Conservation (phyloP, 257 asterid species). For the Solanum microdontum region DNA sequence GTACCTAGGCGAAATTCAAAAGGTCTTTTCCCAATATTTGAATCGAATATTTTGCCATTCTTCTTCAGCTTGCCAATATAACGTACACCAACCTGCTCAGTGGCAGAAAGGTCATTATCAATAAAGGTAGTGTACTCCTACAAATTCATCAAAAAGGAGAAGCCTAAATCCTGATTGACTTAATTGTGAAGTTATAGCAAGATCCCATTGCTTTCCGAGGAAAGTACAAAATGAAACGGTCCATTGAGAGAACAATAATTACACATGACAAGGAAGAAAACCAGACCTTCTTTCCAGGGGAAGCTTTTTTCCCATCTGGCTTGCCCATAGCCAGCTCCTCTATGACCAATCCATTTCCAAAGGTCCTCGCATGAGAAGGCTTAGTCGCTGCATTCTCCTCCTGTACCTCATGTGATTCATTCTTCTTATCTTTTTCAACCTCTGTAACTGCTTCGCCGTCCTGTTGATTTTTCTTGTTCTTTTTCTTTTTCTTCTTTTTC, state of each 20-base stretch:
- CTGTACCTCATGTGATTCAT: conserved; percentile 22
- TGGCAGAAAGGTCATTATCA: background rate
- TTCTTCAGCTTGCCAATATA: conserved; percentile 80
- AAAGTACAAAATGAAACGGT: background rate
- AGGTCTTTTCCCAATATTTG: conserved; percentile 68
- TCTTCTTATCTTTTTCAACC: conserved; percentile 22
- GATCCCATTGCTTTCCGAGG: background rate
- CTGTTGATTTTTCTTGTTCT: conserved; percentile 39
- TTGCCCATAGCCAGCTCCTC: conserved; percentile 88
- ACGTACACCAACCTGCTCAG: conserved; percentile 54
- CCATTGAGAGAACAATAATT: background rate
- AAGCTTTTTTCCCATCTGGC: conserved; percentile 82
- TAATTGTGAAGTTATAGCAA: background rate
- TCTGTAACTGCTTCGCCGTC: conserved; percentile 23
- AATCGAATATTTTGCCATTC: conserved; percentile 62
- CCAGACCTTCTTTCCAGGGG: conserved; percentile 72
- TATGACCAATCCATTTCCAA: conserved; percentile 69
- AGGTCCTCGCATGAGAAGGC: conserved; percentile 56
- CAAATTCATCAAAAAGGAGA: background rate
- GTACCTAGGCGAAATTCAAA: conserved; percentile 84
- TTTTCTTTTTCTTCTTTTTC: conserved; percentile 52
- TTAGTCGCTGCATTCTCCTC: conserved; percentile 39
- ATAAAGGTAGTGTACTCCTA: background rate
- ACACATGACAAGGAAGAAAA: background rate
- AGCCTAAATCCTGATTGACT: background rate